phyloP scores from a whole-genome alignment of 208 protist genomes.

The Leishmania guyanensis region DNA sequence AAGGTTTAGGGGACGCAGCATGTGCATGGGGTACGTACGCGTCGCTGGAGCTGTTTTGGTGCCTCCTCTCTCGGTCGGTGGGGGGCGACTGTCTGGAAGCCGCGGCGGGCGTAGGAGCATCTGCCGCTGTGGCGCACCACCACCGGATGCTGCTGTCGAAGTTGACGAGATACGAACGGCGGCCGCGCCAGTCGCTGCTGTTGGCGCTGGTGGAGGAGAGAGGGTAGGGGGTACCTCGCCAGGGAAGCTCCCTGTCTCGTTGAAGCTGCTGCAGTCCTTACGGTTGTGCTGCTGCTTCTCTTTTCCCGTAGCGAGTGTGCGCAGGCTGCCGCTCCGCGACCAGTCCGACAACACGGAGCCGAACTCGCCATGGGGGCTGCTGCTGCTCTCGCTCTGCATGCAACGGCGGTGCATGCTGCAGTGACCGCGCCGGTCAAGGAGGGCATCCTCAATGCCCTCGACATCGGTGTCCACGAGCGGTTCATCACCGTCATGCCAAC shows the following conservation, averaged over 20 bases:
- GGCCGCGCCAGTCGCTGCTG: not conserved
- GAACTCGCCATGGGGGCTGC: conserved; percentile 1
- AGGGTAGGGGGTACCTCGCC: not conserved
- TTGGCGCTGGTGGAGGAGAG: not conserved
- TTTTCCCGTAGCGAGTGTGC: not conserved
- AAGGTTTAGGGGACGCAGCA: conserved; percentile 13
- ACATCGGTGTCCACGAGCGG: not conserved
- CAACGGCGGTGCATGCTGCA: not conserved
- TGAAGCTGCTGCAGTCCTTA: not conserved
- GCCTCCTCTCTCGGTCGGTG: not conserved
- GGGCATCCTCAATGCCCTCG: not conserved
- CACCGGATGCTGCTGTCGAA: not conserved
- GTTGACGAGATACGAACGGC: not conserved
- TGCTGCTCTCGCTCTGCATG: conserved; percentile 1
- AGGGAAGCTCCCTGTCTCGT: conserved; percentile 7
- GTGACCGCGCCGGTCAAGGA: conserved; percentile 9
- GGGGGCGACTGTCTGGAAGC: not conserved
- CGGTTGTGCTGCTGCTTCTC: not conserved
- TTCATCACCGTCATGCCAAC: not conserved
- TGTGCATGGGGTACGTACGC: not conserved
- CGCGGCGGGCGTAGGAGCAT: conserved; percentile 3
- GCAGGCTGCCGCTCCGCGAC: not conserved
- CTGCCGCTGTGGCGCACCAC: conserved; percentile 14
- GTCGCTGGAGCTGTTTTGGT: not conserved
- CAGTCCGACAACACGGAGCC: not conserved